phyloP scores from a whole-genome alignment of 306 rosid species.

The Ormosia semicastrata region DNA sequence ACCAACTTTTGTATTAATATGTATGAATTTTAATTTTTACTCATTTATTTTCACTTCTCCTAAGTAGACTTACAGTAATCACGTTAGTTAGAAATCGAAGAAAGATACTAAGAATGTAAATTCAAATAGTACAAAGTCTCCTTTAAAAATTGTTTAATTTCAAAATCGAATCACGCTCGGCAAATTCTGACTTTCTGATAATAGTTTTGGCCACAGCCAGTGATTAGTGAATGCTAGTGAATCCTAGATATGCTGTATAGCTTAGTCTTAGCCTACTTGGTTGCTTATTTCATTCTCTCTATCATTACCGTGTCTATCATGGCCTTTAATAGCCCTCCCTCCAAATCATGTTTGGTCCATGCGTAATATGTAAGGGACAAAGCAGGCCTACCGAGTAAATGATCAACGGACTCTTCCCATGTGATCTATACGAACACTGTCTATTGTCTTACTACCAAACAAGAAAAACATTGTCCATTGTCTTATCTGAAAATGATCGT shows the following conservation, averaged over 20 bases:
- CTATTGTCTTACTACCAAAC: constrained; percentile 34
- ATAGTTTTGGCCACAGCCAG: neutral
- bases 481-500: constrained; percentile 45
- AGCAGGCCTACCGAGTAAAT: constrained; percentile 36
- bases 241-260: neutral
- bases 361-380: constrained; percentile 36
- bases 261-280: neutral
- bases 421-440: constrained; percentile 36
- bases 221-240: neutral
- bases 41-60: neutral
- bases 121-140: neutral
- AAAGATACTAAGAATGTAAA: neutral
- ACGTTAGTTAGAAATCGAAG: neutral
- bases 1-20: too few species aligned
- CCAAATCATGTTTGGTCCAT: constrained; percentile 17
- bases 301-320: neutral
- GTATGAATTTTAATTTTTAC: neutral
- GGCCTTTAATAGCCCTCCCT: constrained; percentile 16
- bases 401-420: constrained; percentile 38
- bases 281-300: neutral
- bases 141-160: neutral
- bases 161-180: neutral
- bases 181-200: neutral
- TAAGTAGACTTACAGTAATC: neutral
- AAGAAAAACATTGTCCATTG: constrained; percentile 41